Percentiles rank a stretch among this genome's conserved stretches.
Conservation (phyloP, 2,329 filamentous ascomycete species). For the Podosphaera aphanis region DNA sequence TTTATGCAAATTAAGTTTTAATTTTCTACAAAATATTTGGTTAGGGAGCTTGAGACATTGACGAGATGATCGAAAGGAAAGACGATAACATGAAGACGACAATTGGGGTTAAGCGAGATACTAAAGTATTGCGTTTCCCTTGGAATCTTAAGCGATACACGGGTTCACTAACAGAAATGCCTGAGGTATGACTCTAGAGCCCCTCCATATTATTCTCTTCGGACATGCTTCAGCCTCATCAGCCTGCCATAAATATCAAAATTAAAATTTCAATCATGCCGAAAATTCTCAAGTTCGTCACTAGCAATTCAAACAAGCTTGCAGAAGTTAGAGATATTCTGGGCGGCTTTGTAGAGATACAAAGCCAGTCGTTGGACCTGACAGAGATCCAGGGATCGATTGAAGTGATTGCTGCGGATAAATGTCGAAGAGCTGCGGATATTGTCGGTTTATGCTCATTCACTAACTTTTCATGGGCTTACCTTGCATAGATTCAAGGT, state of each 20-base stretch:
- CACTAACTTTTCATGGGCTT: slow-evolving; percentile 1
- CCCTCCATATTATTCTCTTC: too few species aligned
- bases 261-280: slow-evolving; percentile 6
- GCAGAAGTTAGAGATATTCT: slow-evolving; percentile 75
- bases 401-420: slow-evolving; percentile 75
- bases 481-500: slow-evolving; percentile 38
- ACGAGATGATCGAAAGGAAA: too few species aligned
- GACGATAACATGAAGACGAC: too few species aligned
- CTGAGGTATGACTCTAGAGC: too few species aligned
- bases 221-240: too few species aligned
- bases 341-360: slow-evolving; percentile 43
- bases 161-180: too few species aligned
- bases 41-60: too few species aligned
- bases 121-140: too few species aligned
- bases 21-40: too few species aligned
- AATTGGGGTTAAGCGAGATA: too few species aligned
- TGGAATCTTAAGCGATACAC: too few species aligned
- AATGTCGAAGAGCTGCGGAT: slow-evolving; percentile 63
- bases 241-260: not conserved
- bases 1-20: too few species aligned
- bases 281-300: slow-evolving; percentile 66
- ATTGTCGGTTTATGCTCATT: slow-evolving; percentile 26
- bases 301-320: slow-evolving; percentile 86
- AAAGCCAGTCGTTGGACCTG: slow-evolving; percentile 54
- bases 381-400: slow-evolving; percentile 80